Conservation (phyloP, 192 early-diverging fungal genomes). For the Diversispora eburnea region DNA sequence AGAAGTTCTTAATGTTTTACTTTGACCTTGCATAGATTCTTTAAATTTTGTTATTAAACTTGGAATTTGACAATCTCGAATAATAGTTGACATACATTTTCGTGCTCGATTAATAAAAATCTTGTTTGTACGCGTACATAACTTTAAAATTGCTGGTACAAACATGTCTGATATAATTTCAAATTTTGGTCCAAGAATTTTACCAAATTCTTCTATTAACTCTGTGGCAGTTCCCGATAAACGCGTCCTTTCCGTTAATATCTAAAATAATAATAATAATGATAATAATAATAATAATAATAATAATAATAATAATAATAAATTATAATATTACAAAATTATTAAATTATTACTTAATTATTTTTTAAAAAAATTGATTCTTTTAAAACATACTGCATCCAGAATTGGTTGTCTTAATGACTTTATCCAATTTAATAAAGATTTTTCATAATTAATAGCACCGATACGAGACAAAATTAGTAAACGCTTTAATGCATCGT, state of each 20-base stretch:
- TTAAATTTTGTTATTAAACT: slow-evolving; percentile 54
- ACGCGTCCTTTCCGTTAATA: slow-evolving; percentile 70
- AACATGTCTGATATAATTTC: slow-evolving; percentile 58
- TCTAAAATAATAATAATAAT: slow-evolving; percentile 41
- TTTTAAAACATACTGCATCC: slow-evolving; percentile 42
- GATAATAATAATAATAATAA: neutral
- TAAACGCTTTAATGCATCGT: slow-evolving; percentile 54
- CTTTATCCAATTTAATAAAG: slow-evolving; percentile 47
- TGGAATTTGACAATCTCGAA: slow-evolving; percentile 54
- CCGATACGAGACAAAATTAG: slow-evolving; percentile 41
- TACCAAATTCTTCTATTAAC: slow-evolving; percentile 62
- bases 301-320: neutral
- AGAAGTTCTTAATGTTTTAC: slow-evolving; percentile 58
- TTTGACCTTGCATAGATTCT: slow-evolving; percentile 51
- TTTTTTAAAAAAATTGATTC: neutral
- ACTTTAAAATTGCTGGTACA: slow-evolving; percentile 55
- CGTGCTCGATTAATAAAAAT: slow-evolving; percentile 63
- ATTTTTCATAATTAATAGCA: slow-evolving; percentile 38
- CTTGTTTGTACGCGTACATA: slow-evolving; percentile 73
- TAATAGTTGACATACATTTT: slow-evolving; percentile 58
- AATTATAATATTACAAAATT: too few species aligned
- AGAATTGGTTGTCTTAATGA: slow-evolving; percentile 44
- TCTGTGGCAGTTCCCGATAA: slow-evolving; percentile 66
- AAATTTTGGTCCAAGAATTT: slow-evolving; percentile 58
- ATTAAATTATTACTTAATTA: neutral